Conservation (phyloP, 495 filamentous ascomycete species). For the Neurospora sp. region DNA sequence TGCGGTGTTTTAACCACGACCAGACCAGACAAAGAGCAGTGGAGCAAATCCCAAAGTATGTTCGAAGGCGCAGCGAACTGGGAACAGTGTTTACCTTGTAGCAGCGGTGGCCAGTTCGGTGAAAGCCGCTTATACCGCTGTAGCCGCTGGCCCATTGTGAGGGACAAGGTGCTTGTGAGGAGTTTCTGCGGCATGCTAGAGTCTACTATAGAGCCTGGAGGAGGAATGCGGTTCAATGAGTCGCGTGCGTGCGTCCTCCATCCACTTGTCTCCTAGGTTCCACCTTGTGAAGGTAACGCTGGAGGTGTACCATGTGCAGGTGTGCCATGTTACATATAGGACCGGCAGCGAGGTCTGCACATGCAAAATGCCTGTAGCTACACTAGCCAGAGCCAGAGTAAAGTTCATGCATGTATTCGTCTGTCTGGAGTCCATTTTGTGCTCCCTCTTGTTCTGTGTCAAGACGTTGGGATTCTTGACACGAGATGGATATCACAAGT, state of each 20-base stretch:
- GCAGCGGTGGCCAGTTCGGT: neutral
- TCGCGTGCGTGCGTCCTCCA: neutral
- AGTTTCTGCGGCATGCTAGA: neutral
- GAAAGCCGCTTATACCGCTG: neutral
- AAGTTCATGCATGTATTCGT: neutral
- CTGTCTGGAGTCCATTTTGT: neutral
- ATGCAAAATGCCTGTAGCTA: neutral
- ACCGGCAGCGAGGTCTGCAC: neutral
- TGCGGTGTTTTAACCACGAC: neutral
- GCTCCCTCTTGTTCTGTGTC: neutral
- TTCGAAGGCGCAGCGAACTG: neutral
- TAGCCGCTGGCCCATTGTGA: neutral
- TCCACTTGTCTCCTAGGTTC: neutral
- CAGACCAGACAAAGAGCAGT: neutral
- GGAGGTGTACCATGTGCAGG: neutral
- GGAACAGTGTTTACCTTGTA: neutral
- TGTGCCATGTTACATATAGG: too few relatives aligned
- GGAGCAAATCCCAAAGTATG: neutral
- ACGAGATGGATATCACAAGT: neutral
- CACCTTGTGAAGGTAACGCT: neutral
- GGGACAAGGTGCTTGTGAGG: neutral
- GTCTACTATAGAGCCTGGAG: neutral
- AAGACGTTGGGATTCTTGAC: neutral
- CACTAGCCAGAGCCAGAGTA: neutral
- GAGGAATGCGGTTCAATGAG: neutral